Evolutionary conservation across 441 rosid species (phyloP), one percentile per base, ranked within the genome.

Genomic region (Breynia disticha): DNA sequence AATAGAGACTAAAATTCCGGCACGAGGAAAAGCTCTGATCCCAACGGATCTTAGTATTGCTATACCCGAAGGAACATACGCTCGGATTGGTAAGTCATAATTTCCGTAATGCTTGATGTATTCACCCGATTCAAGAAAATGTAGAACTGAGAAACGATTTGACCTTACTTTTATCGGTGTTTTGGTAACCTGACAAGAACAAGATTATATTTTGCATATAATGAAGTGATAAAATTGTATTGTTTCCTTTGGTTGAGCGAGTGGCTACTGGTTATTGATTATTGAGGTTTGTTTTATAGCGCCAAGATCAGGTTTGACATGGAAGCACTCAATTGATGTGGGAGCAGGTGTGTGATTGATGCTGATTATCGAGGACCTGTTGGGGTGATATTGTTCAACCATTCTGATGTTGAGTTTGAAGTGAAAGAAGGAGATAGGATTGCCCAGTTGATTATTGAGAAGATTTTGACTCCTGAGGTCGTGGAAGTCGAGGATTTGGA

Each of bases 301-400:
- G 5, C 87, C 97, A 12, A 81, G 97, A 62, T 88, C 97, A 1
- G 95, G 95, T 10, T 60, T 88, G 56, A 69, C 95, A 4, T 80
- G 86, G 91, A 88, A 88, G 70, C 78, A 83, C 51, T 79, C 89
- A 16, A 81, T 85, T 15, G 95, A 88, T 20, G 95, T 88, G 0
- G 97, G 97, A 1, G 97, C 87, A 0, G 95, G 95, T 1, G 91
- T 1, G 91, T 88, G 47, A 78, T 88, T 1, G 95, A 88, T 45
- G 88, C 90, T 0, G 95, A 88, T 56, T 86, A 79, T 66, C 65
- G 91, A 46, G 96, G 95, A 17, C 78, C 90, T 2, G 80, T 85
- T 8, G 84, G 91, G 50, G 91, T 88, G 45, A 74, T 85, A 46
- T 44, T 88, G 72, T 85, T 83, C 66, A 85, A 85, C 44, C 74